phyloP scores from a whole-genome alignment of 2,329 filamentous ascomycete species.

The Cadophora gregata region DNA sequence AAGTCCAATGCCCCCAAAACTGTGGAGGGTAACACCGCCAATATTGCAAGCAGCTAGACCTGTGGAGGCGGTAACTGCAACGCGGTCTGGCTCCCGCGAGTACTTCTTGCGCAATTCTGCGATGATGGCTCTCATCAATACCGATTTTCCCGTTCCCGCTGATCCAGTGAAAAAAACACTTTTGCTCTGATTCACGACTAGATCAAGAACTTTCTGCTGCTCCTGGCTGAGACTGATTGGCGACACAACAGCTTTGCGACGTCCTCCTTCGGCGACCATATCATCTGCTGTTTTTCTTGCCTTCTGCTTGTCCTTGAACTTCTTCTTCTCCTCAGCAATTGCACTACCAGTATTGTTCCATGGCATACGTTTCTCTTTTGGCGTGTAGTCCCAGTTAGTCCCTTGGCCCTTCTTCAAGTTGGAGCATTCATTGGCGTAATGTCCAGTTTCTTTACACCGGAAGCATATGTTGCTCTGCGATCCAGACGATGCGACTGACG shows the following conservation, averaged over 20 bases:
- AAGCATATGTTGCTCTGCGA: constrained; percentile 32
- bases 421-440: constrained; percentile 32
- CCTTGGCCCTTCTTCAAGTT: constrained; percentile 31
- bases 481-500: constrained; percentile 26
- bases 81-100: constrained; percentile 75
- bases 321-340: constrained; percentile 80
- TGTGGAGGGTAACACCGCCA: constrained; percentile 93
- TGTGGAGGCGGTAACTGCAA: constrained; percentile 95
- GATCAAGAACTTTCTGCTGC: constrained; percentile 80
- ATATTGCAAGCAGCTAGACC: constrained; percentile 97
- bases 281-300: constrained; percentile 51
- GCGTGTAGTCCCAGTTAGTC: constrained; percentile 46
- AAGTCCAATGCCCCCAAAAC: constrained; percentile 92
- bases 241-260: constrained; percentile 49
- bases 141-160: constrained; percentile 95
- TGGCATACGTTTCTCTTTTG: constrained; percentile 49
- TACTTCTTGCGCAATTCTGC: constrained; percentile 78
- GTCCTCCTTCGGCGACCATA: constrained; percentile 49
- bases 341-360: constrained; percentile 80
- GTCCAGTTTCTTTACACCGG: constrained; percentile 33
- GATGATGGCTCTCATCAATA: constrained; percentile 93
- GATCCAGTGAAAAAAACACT: constrained; percentile 99
- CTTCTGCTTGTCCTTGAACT: constrained; percentile 68
- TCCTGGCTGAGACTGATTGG: constrained; percentile 72
- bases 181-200: constrained; percentile 79